phyloP scores from a whole-genome alignment of 805 yeast species.

The Priceomyces fermenticarens region DNA sequence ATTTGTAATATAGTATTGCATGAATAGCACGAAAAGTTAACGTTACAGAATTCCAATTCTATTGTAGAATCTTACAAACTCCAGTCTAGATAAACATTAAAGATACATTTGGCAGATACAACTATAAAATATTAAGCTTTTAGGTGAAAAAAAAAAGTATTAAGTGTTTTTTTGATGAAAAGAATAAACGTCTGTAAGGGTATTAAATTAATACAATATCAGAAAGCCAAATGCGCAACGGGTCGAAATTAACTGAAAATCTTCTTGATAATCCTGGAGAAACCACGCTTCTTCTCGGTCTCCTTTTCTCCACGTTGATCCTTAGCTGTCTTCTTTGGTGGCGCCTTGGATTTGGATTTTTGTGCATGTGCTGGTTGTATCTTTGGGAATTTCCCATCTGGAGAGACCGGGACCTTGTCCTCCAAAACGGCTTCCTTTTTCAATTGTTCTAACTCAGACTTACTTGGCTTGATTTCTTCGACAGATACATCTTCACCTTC shows the following conservation, averaged over 20 bases:
- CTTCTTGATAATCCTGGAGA: constrained; percentile 23
- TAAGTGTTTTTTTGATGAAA: not conserved
- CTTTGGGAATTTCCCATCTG: constrained; percentile 1
- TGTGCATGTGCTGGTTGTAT: constrained; percentile 9
- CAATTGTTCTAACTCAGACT: constrained; percentile 34
- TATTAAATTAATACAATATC: not conserved
- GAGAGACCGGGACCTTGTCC: constrained; percentile 1
- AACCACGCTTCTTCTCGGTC: constrained; percentile 38
- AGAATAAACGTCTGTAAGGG: not conserved
- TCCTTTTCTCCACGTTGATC: constrained; percentile 11
- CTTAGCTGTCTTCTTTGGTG: constrained; percentile 7
- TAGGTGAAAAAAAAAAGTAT: not conserved
- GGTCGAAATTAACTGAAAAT: constrained; percentile 9
- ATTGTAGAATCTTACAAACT: not conserved
- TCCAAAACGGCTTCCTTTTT: constrained; percentile 29
- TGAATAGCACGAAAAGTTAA: not conserved
- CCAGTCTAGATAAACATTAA: not conserved
- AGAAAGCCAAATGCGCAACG: not conserved
- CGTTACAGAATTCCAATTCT: not conserved
- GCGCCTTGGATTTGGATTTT: constrained; percentile 8
- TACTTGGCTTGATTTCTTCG: constrained; percentile 42
- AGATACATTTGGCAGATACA: not conserved
- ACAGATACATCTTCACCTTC: constrained; percentile 32
- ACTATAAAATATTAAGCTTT: constrained; percentile 1
- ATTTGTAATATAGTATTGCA: constrained; percentile 3